Percentiles rank a stretch among this genome's conserved stretches.
phyloP scores from a whole-genome alignment of 805 yeast genomes.

The Suhomyces vadensis region DNA sequence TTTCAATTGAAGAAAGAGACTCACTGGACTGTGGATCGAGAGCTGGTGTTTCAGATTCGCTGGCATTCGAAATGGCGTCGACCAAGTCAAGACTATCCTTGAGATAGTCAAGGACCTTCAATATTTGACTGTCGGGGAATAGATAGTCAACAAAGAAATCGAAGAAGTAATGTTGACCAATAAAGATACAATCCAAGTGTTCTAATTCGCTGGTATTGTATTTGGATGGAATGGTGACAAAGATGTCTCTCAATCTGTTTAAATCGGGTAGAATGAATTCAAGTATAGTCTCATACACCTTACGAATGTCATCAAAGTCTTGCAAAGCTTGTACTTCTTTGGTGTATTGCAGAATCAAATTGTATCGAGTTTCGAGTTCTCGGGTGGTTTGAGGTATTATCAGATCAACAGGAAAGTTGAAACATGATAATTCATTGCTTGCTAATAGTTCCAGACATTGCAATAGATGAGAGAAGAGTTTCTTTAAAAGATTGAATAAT shows the following conservation, averaged over 20 bases:
- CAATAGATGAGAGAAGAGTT: not conserved
- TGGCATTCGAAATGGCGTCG: not conserved
- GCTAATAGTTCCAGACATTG: not conserved
- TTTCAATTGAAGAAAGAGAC: not conserved
- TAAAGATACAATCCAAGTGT: constrained; percentile 3
- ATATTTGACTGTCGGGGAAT: constrained; percentile 9
- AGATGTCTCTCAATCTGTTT: constrained; percentile 2
- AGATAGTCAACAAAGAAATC: constrained; percentile 8
- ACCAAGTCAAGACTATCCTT: not conserved
- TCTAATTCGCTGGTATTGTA: not conserved
- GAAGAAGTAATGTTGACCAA: constrained; percentile 3
- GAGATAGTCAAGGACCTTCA: not conserved
- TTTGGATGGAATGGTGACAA: not conserved
- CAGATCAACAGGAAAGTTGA: not conserved
- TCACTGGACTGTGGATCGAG: not conserved
- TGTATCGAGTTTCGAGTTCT: constrained; percentile 7
- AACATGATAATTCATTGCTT: not conserved
- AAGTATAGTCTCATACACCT: constrained; percentile 11
- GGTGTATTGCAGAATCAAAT: constrained; percentile 10
- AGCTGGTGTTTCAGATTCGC: not conserved
- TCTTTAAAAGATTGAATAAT: not conserved
- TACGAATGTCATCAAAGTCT: constrained; percentile 6
- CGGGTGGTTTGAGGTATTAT: not conserved
- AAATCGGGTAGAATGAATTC: constrained; percentile 8
- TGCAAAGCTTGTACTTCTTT: constrained; percentile 4